A percentile compares a stretch with the other conserved stretches of the same genome.
These are phyloP conservation scores for Plasmopara halstedii DNA, from an alignment of 352 stramenopile genomes.

Conservation along the genomic window DNA sequence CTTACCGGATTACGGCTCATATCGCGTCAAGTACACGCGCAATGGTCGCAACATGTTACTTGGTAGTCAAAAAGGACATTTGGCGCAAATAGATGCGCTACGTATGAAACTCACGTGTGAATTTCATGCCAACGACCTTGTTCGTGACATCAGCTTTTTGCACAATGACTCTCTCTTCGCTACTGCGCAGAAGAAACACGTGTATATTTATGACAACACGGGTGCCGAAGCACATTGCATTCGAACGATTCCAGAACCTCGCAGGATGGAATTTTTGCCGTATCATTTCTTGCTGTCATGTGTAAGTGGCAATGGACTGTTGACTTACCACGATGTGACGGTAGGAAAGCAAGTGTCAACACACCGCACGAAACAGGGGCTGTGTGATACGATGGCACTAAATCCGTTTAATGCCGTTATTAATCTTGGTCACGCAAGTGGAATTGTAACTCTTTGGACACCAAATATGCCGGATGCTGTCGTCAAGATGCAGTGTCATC, in stretches of 20 bases:
- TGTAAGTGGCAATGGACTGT: constrained; percentile 82
- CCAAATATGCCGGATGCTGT: constrained; percentile 91
- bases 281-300: constrained; percentile 98
- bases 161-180: constrained; percentile 98
- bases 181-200: constrained; percentile 95
- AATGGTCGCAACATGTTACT: constrained; percentile 95
- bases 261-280: constrained; percentile 94
- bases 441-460: constrained; percentile 98
- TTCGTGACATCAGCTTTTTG: constrained; percentile 94
- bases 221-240: constrained; percentile 97
- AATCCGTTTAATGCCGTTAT: constrained; percentile 97
- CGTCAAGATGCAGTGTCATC: constrained; percentile 97
- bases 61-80: constrained; percentile 90
- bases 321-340: constrained; percentile 96
- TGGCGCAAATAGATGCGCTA: constrained; percentile 92
- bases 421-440: constrained; percentile 95
- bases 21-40: constrained; percentile 91
- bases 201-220: constrained; percentile 98
- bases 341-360: constrained; percentile 90
- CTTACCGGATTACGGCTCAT: constrained; percentile 89
- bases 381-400: constrained; percentile 89
- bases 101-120: constrained; percentile 89
- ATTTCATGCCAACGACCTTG: constrained; percentile 91
- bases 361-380: constrained; percentile 90
- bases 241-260: constrained; percentile 86